Base-by-base conservation (phyloP, 2,329 filamentous ascomycete species). In the Chaetomium sp. region DNA sequence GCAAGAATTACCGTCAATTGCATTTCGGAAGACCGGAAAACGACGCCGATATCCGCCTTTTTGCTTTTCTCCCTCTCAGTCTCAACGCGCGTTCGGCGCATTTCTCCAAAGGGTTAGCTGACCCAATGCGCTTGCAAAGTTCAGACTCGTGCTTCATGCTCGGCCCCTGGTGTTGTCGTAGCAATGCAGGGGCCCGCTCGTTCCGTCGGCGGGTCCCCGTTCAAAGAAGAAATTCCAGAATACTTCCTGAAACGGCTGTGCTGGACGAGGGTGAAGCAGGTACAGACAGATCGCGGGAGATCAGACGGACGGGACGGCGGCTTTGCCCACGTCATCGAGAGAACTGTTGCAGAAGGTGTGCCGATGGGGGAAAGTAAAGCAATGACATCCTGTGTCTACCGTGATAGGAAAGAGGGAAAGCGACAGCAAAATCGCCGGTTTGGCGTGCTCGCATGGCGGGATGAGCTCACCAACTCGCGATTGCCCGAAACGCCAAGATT, bases 171-270 rank as follows among this genome's bases (percentile, higher is more conserved):
- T 27, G 19, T 27, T 27, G 19, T 27, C 3, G 19, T 27, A 27
- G 19, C 19, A 27, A 27, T 27, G 19, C 19, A 27, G 19, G 19
- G 19, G 19, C 19, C 19, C 19, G 19, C 19, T 27, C 19, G 19
- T 27, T 27, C 19, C 19, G 19, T 27, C 19, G 19, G 19, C 19
- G 19, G 19, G 19, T 27, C 19, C 19, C 19, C 19, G 19, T 27
- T 27, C 19, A 27, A 27, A 27, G 19, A 27, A 57, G 54, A 56
- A 52, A 56, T 64, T 63, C 62, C 60, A 64, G 62, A 64, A 63
- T 41, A 49, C 36, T 62, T 59, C 60, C 61, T 63, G 58, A 63
- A 64, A 62, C 61, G 60, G 59, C 58, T 53, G 55, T 55, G 59
- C 58, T 49, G 55, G 19, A 27, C 19, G 52, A 58, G 59, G 42